Evolutionary conservation across 148 eudicot genomes (phyloP), one percentile per base, ranked within the genome.

Genomic region (Polygonum maritimum): DNA sequence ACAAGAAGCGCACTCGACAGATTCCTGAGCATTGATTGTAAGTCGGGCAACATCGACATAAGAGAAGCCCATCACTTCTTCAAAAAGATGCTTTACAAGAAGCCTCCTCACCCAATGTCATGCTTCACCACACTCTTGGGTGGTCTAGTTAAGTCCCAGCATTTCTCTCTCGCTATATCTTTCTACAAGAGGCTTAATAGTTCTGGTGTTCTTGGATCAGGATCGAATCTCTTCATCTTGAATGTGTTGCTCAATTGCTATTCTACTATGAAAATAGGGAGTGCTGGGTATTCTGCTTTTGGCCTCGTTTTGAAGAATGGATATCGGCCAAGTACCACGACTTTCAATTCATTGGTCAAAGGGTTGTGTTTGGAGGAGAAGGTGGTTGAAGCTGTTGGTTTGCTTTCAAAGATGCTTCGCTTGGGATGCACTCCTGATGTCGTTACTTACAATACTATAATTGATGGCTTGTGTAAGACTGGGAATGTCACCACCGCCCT

Each of bases 201-300:
- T 26, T 26, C 31, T 26, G 31, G 31, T 26, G 31, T 26, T 26
- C 31, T 26, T 26, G 31, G 31, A 26, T 26, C 31, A 26, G 1
- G 31, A 54, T 80, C 80, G 1, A 75, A 76, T 79, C 74, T 35
- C 31, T 57, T 74, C 41, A 78, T 78, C 5, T 31, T 76, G 21
- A 71, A 74, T 14, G 74, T 79, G 65, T 54, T 82, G 79, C 80
- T 82, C 14, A 79, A 82, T 40, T 76, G 85, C 58, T 79, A 44
- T 48, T 79, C 79, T 47, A 78, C 51, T 2, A n/a, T 79, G 80
- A 82, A 77, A 75, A 54, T 36, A 55, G 78, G 74, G 16, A 78
- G 40, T 74, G 52, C 36, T 55, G 80, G 76, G n/a, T 82, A 74
- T 76, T 69, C 71, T 57, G 80, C 75, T 33, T 18, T 79, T 77